Conservation (phyloP, 345 rosid species). For the Heritiera littoralis region DNA sequence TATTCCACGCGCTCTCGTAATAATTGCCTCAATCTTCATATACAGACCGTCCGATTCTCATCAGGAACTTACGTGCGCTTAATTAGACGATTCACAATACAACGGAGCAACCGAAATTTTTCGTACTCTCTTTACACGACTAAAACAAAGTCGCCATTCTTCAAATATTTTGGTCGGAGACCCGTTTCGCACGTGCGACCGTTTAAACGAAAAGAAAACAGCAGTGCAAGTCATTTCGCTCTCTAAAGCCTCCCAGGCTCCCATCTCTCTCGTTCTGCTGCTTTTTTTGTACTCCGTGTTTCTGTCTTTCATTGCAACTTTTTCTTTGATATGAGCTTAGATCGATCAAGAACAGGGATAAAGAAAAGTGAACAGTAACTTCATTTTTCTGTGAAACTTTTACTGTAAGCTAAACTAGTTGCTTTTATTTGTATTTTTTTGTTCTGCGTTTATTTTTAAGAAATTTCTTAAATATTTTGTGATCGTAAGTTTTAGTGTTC, state of each 20-base stretch:
- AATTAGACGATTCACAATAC: not conserved
- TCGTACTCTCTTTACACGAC: not conserved
- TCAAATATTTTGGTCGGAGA: not conserved
- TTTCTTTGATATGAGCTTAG: not conserved
- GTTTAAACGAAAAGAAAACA: not conserved
- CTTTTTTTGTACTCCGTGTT: not conserved
- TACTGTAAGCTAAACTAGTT: not conserved
- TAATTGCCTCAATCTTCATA: not conserved
- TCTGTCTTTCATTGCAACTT: not conserved
- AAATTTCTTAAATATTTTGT: not conserved
- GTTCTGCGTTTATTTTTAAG: not conserved
- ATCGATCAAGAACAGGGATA: slow-evolving; percentile 8
- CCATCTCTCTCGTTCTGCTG: not conserved
- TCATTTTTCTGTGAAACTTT: not conserved
- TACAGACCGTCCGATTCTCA: not conserved
- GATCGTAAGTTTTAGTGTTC: slow-evolving; percentile 6
- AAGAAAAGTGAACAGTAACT: not conserved
- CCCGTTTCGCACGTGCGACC: slow-evolving; percentile 22
- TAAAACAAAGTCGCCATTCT: not conserved
- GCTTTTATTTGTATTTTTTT: too few relatives aligned
- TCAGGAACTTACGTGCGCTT: not conserved
- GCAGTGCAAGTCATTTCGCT: not conserved
- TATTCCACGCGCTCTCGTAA: not conserved
- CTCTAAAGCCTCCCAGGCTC: not conserved
- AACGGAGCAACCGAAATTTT: not conserved